Evolutionary conservation across 495 filamentous ascomycete species (phyloP).

Genomic region (Schizothecium vesticola): DNA sequence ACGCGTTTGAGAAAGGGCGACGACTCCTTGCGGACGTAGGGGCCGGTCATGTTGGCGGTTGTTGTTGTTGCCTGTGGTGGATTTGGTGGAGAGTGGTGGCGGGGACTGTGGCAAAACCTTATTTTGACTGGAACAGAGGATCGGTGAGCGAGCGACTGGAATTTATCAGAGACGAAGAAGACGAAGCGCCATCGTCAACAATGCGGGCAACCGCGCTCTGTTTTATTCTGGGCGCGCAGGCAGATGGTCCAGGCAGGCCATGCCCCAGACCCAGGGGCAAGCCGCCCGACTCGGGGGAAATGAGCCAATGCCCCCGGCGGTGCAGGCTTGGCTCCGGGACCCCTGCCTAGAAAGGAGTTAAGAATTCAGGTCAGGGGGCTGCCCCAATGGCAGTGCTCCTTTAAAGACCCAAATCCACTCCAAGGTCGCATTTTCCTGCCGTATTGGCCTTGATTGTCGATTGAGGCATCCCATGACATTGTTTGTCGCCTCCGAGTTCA

Average conservation of each 20-base stretch:
- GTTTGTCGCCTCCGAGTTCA: not conserved
- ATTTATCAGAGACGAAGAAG: not conserved
- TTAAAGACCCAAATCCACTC: not conserved
- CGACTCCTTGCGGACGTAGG: slow-evolving; percentile 25
- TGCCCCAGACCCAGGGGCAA: not conserved
- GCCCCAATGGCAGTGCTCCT: not conserved
- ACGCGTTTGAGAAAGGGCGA: slow-evolving; percentile 46
- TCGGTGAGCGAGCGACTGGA: not conserved
- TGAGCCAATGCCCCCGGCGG: not conserved
- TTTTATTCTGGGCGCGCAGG: not conserved
- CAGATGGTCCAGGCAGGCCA: not conserved
- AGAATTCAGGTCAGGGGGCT: not conserved
- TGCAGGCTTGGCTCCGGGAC: not conserved
- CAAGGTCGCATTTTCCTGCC: not conserved
- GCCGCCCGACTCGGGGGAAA: not conserved
- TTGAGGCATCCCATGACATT: not conserved
- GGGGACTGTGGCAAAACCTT: not conserved
- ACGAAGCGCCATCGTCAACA: not conserved
- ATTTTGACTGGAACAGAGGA: not conserved
- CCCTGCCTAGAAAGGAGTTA: not conserved
- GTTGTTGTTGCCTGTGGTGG: not conserved
- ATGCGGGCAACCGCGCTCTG: not conserved
- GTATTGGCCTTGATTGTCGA: not conserved
- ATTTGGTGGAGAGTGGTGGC: not conserved
- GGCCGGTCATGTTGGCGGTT: slow-evolving; percentile 14